Conservation (phyloP, 108 stramenopile genomes). For the Discostella stelligeroides region DNA sequence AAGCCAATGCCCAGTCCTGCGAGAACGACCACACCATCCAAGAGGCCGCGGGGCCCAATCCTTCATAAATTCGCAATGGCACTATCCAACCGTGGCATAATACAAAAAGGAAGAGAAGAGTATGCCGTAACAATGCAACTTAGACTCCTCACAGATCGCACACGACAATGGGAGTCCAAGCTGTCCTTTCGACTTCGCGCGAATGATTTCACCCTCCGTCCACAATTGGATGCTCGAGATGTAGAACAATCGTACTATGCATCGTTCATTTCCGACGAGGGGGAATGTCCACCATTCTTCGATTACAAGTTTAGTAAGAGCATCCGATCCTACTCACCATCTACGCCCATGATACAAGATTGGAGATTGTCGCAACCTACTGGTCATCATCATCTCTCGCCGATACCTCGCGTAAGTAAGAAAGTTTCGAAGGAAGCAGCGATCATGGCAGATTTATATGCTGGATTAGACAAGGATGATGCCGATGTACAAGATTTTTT, state of each 20-base stretch:
- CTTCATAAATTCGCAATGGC: conserved; percentile 73
- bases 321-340: conserved; percentile 53
- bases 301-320: conserved; percentile 40
- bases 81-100: conserved; percentile 41
- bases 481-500: conserved; percentile 46
- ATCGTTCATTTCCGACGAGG: conserved; percentile 41
- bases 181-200: conserved; percentile 57
- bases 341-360: conserved; percentile 60
- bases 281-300: conserved; percentile 38
- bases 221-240: conserved; percentile 59
- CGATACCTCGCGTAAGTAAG: conserved; percentile 15
- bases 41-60: conserved; percentile 27
- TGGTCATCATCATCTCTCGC: conserved; percentile 5
- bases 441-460: conserved; percentile 51
- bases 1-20: background rate
- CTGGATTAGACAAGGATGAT: conserved; percentile 45
- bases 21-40: conserved; percentile 4
- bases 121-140: conserved; percentile 51
- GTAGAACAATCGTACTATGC: conserved; percentile 57
- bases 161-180: conserved; percentile 77
- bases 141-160: conserved; percentile 60
- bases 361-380: conserved; percentile 35
- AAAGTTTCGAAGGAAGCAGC: conserved; percentile 37
- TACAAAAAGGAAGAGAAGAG: conserved; percentile 49
- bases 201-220: conserved; percentile 41